A percentile compares a stretch with the other conserved stretches of the same genome.
Evolutionary conservation across 176 grass and related monocot genomes (phyloP).

Genomic region (Ampelocalamus luodianensis): DNA sequence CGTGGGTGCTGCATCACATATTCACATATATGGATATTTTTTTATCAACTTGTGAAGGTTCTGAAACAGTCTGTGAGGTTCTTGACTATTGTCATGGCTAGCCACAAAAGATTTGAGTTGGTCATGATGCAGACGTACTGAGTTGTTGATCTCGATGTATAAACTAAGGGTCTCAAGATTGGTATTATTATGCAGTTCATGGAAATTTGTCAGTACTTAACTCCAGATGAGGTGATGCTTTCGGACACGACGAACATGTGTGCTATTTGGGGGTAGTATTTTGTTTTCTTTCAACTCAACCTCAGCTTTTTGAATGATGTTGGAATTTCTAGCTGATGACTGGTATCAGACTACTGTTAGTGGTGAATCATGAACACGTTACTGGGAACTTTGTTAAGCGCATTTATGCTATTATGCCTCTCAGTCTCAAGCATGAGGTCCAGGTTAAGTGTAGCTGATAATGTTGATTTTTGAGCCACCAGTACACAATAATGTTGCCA

Average conservation of each 20-base stretch:
- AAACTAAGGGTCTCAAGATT: neutral
- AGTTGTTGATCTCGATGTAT: neutral
- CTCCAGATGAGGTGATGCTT: neutral
- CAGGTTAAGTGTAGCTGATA: neutral
- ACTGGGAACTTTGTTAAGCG: neutral
- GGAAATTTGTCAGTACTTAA: neutral
- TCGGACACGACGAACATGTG: no score
- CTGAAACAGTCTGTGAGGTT: neutral
- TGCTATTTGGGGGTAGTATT: neutral
- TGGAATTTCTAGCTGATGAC: neutral
- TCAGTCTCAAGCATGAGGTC: conserved; percentile 1
- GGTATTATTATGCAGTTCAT: conserved; percentile 1
- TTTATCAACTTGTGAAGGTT: conserved; percentile 30
- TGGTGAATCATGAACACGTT: conserved; percentile 27
- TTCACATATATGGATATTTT: conserved; percentile 2
- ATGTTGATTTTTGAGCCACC: neutral
- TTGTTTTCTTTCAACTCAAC: neutral
- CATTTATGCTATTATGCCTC: conserved; percentile 22
- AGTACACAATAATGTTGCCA: neutral
- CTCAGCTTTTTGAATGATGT: neutral
- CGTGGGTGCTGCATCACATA: conserved; percentile 6
- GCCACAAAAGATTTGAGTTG: conserved; percentile 8
- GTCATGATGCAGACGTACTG: conserved; percentile 11
- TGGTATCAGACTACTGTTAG: neutral
- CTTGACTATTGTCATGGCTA: neutral